phyloP scores from a whole-genome alignment of 371 early-diverging fungal genomes.

The Mortierella sp. region DNA sequence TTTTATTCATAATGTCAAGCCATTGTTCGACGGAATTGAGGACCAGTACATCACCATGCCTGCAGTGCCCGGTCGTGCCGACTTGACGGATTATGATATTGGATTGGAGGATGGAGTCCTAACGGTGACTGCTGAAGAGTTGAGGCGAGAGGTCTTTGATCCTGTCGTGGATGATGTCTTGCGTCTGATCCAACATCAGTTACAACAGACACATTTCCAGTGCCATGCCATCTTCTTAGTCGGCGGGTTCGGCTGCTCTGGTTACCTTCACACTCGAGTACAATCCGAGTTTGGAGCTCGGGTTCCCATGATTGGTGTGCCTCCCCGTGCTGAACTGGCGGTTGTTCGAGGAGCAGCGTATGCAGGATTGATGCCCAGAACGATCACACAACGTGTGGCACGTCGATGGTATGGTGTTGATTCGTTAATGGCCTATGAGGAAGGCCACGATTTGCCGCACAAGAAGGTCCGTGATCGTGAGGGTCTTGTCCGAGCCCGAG shows the following conservation, averaged over 20 bases:
- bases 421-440: slow-evolving; percentile 66
- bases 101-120: slow-evolving; percentile 52
- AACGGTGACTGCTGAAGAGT: slow-evolving; percentile 42
- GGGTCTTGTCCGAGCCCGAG: slow-evolving; percentile 48
- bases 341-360: slow-evolving; percentile 50
- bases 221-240: slow-evolving; percentile 54
- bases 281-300: slow-evolving; percentile 29
- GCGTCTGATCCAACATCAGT: slow-evolving; percentile 53
- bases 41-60: slow-evolving; percentile 37
- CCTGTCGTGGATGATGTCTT: slow-evolving; percentile 56
- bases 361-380: slow-evolving; percentile 48
- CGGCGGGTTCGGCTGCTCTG: slow-evolving; percentile 54
- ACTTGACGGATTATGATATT: slow-evolving; percentile 59
- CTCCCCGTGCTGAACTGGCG: slow-evolving; percentile 46
- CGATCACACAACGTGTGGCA: slow-evolving; percentile 55
- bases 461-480: slow-evolving; percentile 54
- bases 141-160: slow-evolving; percentile 52
- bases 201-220: slow-evolving; percentile 35
- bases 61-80: slow-evolving; percentile 56
- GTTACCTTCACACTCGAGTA: slow-evolving; percentile 39
- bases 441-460: slow-evolving; percentile 58
- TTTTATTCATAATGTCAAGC: slow-evolving; percentile 59
- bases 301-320: slow-evolving; percentile 45
- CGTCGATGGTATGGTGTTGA: slow-evolving; percentile 66
- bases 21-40: slow-evolving; percentile 31